Evolutionary conservation across 2,329 filamentous ascomycete species (phyloP), one percentile per base, ranked within the genome.

Genomic region (Macroventuria anomochaeta): DNA sequence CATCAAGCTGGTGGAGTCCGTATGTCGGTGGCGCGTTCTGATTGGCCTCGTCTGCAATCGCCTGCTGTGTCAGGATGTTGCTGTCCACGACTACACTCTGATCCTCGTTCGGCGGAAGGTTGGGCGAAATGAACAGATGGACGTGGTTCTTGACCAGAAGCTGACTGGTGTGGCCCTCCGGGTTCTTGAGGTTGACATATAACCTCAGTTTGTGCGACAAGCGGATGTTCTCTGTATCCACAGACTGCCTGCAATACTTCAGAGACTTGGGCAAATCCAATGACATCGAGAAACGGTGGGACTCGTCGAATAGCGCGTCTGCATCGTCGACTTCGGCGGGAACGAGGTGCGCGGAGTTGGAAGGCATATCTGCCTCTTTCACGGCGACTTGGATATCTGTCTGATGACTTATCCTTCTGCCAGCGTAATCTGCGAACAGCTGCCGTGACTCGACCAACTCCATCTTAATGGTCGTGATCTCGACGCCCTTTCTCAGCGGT

Each of bases 101-200:
- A 55, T 93, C 85, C 46, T 96, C 91, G 66, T 95, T 91, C 31
- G 97, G 85, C 0, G 91, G 89, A 66, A 96, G 86, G 69, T 95
- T 95, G 0, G 95, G 93, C 5, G 95, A 99, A 62, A 97, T 97
- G 76, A 96, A 97, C 32, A 99, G 88, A 48, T 91, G 91, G 13
- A 97, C 85, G 1, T 95, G 93, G 26, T 97, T 85, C 34, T 92
- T 95, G 39, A 93, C 93, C 46, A 93, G 88, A 46, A 97, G 85
- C 86, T 97, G 93, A 50, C 93, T 97, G 49, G 93, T 83, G 70
- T 97, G 95, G 0, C 93, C 93, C 71, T 99, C 95, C 0, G 95
- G 93, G 66, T 99, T 97, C 75, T 92, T 89, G 32, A 99, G 83
- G 39, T 93, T 91, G 55, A 97, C 88, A 42, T 91, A 91, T 68